These are phyloP conservation scores for Lentinula boryana DNA, from an alignment of 768 basidiomycete species.

Conservation along the genomic window DNA sequence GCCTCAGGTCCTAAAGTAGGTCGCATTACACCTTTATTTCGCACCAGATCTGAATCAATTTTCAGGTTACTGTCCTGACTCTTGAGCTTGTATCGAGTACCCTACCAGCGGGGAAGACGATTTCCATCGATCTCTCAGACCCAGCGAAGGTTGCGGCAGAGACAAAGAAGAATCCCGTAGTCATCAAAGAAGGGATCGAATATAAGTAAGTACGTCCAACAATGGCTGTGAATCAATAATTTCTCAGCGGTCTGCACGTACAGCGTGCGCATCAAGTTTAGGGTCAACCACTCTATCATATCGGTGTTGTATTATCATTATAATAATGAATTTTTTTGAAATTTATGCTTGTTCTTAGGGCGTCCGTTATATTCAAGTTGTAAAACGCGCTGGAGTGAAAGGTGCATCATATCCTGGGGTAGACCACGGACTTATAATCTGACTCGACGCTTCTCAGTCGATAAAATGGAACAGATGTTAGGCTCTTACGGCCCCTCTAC, in stretches of 20 bases:
- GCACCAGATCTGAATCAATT: neutral
- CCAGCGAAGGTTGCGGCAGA: slow-evolving; percentile 31
- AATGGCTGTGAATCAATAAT: neutral
- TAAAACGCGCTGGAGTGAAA: slow-evolving; percentile 71
- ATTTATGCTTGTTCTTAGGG: slow-evolving; percentile 36
- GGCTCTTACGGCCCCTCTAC: slow-evolving; percentile 84
- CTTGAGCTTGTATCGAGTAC: slow-evolving; percentile 79
- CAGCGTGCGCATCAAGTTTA: slow-evolving; percentile 79
- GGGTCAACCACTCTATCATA: slow-evolving; percentile 86
- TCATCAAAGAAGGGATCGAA: slow-evolving; percentile 81
- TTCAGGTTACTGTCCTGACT: slow-evolving; percentile 65
- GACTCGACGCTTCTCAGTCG: slow-evolving; percentile 46
- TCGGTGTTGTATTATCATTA: slow-evolving; percentile 40
- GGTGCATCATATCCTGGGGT: slow-evolving; percentile 36
- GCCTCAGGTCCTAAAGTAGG: slow-evolving; percentile 62
- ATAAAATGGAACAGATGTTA: slow-evolving; percentile 91
- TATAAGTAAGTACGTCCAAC: slow-evolving; percentile 75
- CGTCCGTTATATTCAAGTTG: slow-evolving; percentile 83
- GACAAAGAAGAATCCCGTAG: slow-evolving; percentile 72
- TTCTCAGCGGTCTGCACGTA: neutral
- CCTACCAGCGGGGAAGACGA: slow-evolving; percentile 46
- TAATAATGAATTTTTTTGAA: neutral
- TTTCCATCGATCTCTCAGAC: slow-evolving; percentile 64
- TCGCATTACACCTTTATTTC: neutral
- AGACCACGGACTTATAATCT: neutral